A percentile compares a stretch with the other conserved stretches of the same genome.
Evolutionary conservation across 768 basidiomycete genomes (phyloP).

Genomic region (Pleurotus tuoliensis): DNA sequence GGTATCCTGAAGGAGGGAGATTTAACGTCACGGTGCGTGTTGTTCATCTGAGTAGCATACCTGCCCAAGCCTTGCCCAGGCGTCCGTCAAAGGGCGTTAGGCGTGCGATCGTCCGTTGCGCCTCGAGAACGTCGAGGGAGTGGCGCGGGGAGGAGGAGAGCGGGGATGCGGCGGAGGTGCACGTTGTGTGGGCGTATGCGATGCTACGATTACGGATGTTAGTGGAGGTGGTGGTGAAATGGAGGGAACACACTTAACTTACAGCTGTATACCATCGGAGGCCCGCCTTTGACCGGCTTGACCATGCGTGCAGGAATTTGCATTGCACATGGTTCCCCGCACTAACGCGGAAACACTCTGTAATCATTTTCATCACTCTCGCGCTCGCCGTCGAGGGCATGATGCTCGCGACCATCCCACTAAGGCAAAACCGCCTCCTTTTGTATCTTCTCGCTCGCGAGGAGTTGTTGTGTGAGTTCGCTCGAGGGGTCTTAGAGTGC

Average conservation of each 20-base stretch:
- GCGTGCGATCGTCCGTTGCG: constrained; percentile 41
- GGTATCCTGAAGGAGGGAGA: constrained; percentile 23
- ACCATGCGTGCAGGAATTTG: constrained; percentile 42
- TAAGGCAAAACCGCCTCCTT: constrained; percentile 56
- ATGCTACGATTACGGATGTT: constrained; percentile 37
- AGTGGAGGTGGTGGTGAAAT: neutral
- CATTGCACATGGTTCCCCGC: constrained; percentile 44
- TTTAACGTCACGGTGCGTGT: neutral
- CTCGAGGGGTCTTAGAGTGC: constrained; percentile 60
- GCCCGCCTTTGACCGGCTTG: constrained; percentile 30
- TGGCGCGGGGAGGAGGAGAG: constrained; percentile 39
- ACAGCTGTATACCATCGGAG: constrained; percentile 58
- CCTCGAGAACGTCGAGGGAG: constrained; percentile 42
- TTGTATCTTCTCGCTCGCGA: constrained; percentile 54
- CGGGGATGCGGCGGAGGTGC: constrained; percentile 59
- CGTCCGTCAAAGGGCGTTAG: constrained; percentile 65
- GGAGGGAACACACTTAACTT: constrained; percentile 42
- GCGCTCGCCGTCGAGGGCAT: neutral
- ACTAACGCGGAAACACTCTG: constrained; percentile 1
- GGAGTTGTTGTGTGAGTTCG: constrained; percentile 53
- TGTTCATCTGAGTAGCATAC: constrained; percentile 28
- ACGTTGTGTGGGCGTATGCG: constrained; percentile 64
- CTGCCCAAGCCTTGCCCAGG: constrained; percentile 62
- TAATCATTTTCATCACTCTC: constrained; percentile 7
- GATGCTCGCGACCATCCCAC: constrained; percentile 43